Percentiles rank a stretch among this genome's conserved stretches.
Evolutionary conservation across 2,329 filamentous ascomycete species (phyloP).

Genomic region (Colletotrichum salicis): DNA sequence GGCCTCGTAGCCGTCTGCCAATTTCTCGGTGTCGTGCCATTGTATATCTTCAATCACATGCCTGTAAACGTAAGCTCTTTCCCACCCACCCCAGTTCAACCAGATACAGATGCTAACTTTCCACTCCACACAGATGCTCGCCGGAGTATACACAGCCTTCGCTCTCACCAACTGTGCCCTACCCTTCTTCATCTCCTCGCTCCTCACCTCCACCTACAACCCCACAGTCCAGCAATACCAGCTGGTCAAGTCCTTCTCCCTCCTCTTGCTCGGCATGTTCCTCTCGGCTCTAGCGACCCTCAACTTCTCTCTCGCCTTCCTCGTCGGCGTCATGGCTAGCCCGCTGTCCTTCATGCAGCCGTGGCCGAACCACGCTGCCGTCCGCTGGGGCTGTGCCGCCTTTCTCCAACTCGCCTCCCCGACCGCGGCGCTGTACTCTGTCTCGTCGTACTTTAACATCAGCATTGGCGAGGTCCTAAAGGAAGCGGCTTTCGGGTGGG

Average conservation of each 20-base stretch:
- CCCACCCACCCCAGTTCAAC: background rate
- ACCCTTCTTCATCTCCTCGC: constrained; percentile 65
- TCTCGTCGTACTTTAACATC: constrained; percentile 52
- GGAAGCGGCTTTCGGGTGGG: constrained; percentile 86
- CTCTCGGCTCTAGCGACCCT: constrained; percentile 92
- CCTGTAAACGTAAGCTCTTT: constrained; percentile 67
- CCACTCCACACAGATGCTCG: constrained; percentile 24
- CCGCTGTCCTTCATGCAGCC: constrained; percentile 81
- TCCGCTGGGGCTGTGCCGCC: constrained; percentile 56
- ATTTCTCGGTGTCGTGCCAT: constrained; percentile 79
- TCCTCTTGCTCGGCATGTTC: constrained; percentile 91
- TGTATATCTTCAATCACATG: constrained; percentile 87
- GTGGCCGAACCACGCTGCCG: constrained; percentile 49
- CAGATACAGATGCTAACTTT: background rate
- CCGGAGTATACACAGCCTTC: constrained; percentile 66
- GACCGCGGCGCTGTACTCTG: constrained; percentile 62
- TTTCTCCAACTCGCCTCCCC: constrained; percentile 72
- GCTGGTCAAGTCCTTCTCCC: constrained; percentile 88
- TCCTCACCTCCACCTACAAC: constrained; percentile 61
- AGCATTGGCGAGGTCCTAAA: constrained; percentile 69
- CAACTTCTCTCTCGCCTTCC: constrained; percentile 91
- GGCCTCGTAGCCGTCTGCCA: constrained; percentile 78
- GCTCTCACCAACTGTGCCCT: constrained; percentile 64
- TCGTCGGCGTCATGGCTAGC: constrained; percentile 81
- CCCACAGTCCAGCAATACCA: constrained; percentile 77